Percentiles rank a stretch among this genome's conserved stretches.
phyloP scores from a whole-genome alignment of 2,329 filamentous ascomycete species.

The Capronia coronata region DNA sequence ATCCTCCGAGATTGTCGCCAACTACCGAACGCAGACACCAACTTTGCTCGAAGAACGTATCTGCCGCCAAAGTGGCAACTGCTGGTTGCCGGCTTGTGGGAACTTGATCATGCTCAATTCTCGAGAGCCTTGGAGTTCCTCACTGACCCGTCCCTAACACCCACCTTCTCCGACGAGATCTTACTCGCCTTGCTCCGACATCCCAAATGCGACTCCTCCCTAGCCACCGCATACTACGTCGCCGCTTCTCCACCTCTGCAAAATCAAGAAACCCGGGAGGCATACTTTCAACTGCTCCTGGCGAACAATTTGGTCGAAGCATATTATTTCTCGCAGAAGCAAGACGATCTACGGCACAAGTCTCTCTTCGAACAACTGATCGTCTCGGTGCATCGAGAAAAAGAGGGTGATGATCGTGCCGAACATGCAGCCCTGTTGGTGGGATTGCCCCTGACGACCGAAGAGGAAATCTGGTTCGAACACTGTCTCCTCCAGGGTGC shows the following conservation, averaged over 20 bases:
- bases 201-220: conserved; percentile 52
- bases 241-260: conserved; percentile 67
- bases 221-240: conserved; percentile 73
- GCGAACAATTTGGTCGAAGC: conserved; percentile 63
- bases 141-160: conserved; percentile 67
- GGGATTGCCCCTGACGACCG: conserved; percentile 61
- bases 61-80: conserved; percentile 71
- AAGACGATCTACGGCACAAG: conserved; percentile 56
- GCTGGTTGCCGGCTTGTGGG: conserved; percentile 76
- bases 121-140: conserved; percentile 66
- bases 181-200: conserved; percentile 59
- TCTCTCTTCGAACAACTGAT: conserved; percentile 63
- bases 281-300: conserved; percentile 64
- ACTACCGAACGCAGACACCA: conserved; percentile 45
- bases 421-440: conserved; percentile 62
- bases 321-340: conserved; percentile 63
- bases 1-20: conserved; percentile 67
- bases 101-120: conserved; percentile 55
- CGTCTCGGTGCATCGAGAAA: conserved; percentile 47
- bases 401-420: conserved; percentile 39
- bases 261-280: conserved; percentile 53
- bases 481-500: conserved; percentile 59
- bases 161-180: conserved; percentile 76
- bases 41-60: conserved; percentile 58
- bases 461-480: conserved; percentile 70